phyloP scores from a whole-genome alignment of 2,329 filamentous ascomycete genomes.

The Hypoxylon sp. region DNA sequence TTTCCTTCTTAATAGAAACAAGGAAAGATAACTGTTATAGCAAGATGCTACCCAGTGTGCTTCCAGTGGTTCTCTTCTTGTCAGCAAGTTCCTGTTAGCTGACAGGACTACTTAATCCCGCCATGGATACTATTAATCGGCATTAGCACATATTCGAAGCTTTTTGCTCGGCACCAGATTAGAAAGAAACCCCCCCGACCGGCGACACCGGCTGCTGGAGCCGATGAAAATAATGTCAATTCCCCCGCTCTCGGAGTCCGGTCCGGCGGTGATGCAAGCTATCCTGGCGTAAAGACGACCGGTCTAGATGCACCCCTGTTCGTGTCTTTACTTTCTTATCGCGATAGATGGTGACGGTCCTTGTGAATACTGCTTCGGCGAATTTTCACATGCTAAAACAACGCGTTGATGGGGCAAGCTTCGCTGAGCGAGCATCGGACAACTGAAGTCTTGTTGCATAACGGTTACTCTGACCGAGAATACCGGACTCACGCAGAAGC shows the following conservation, averaged over 20 bases:
- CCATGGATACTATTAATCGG: background rate
- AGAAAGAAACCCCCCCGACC: conserved; percentile 7
- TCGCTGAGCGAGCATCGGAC: background rate
- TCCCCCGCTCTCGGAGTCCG: conserved; percentile 38
- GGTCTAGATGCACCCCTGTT: conserved; percentile 18
- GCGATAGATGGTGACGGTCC: background rate
- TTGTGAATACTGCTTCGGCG: background rate
- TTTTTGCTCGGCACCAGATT: conserved; percentile 11
- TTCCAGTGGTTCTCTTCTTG: background rate
- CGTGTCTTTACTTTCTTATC: conserved; percentile 1
- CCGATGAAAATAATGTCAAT: conserved; percentile 26
- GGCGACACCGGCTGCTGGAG: conserved; percentile 24
- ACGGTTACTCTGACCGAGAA: background rate
- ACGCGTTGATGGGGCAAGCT: background rate
- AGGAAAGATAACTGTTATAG: conserved; percentile 4
- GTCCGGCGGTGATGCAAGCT: conserved; percentile 25
- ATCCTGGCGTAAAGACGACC: conserved; percentile 12
- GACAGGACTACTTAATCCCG: background rate
- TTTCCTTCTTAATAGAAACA: conserved; percentile 6
- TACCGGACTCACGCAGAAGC: background rate
- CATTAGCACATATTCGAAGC: conserved; percentile 5
- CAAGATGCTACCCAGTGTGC: background rate
- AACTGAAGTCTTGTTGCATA: background rate
- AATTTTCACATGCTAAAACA: conserved; percentile 1
- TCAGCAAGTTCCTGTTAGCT: conserved; percentile 6